These are phyloP conservation scores for Rostrohypoxylon terebratum DNA, from an alignment of 495 filamentous ascomycete genomes.

Conservation along the genomic window DNA sequence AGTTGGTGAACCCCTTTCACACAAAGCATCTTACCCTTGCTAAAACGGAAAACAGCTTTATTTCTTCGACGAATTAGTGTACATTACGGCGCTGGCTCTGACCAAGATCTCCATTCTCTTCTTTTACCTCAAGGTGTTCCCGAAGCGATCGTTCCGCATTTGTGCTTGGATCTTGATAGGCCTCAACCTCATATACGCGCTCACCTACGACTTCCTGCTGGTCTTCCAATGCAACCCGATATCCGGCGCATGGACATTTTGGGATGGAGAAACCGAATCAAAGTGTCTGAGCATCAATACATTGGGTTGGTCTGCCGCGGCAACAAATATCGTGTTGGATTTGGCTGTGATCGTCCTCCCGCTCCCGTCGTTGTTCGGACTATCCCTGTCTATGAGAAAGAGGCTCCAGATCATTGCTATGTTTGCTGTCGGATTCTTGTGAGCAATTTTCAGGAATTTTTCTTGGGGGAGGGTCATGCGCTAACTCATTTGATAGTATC, in stretches of 20 bases:
- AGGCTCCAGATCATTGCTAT: slow-evolving; percentile 56
- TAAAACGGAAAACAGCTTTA: slow-evolving; percentile 48
- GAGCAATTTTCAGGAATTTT: background rate
- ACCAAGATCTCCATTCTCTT: slow-evolving; percentile 64
- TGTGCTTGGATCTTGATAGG: slow-evolving; percentile 51
- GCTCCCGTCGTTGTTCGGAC: slow-evolving; percentile 49
- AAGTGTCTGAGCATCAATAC: slow-evolving; percentile 54
- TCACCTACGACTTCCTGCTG: slow-evolving; percentile 51
- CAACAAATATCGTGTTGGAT: slow-evolving; percentile 55
- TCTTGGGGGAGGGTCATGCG: background rate
- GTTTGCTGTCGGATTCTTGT: slow-evolving; percentile 60
- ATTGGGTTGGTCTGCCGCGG: slow-evolving; percentile 51
- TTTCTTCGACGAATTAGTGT: slow-evolving; percentile 55
- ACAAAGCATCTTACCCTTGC: background rate
- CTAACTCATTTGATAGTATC: slow-evolving; percentile 39
- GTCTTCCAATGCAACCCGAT: slow-evolving; percentile 60
- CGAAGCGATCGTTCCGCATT: slow-evolving; percentile 54
- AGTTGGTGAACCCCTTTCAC: slow-evolving; percentile 20
- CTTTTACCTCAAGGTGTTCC: slow-evolving; percentile 66
- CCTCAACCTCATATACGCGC: slow-evolving; percentile 48
- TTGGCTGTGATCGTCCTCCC: slow-evolving; percentile 57
- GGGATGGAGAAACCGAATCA: slow-evolving; percentile 51
- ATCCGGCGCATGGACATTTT: slow-evolving; percentile 52
- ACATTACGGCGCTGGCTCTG: slow-evolving; percentile 55
- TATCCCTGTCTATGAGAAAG: slow-evolving; percentile 51